Evolutionary conservation across 305 asterid species (phyloP).

Genomic region (Salvia sclarea): DNA sequence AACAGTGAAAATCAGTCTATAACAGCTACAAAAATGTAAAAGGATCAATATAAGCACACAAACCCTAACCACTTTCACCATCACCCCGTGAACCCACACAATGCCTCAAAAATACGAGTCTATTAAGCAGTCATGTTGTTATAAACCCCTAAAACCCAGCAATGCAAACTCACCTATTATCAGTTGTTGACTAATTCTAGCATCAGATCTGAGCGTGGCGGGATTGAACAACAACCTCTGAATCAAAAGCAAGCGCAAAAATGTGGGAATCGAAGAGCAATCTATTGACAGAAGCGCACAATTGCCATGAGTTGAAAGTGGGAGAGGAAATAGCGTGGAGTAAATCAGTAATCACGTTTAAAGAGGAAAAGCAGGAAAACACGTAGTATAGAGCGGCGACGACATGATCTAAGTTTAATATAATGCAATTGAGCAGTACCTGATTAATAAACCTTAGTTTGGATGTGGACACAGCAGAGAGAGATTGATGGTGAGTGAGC

Average conservation of each 20-base stretch:
- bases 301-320: constrained; percentile 24
- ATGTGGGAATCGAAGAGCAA: constrained; percentile 17
- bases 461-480: constrained; percentile 27
- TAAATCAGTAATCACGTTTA: constrained; percentile 21
- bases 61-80: constrained; percentile 38
- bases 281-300: constrained; percentile 25
- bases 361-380: constrained; percentile 24
- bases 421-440: constrained; percentile 30
- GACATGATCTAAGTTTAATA: constrained; percentile 31
- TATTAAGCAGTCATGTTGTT: constrained; percentile 12
- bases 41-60: constrained; percentile 9
- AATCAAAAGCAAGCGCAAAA: constrained; percentile 19
- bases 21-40: background rate
- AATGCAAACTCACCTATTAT: constrained; percentile 17
- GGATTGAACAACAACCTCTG: constrained; percentile 24
- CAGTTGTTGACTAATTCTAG: constrained; percentile 18
- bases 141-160: constrained; percentile 23
- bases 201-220: constrained; percentile 41
- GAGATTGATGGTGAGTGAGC: constrained; percentile 23
- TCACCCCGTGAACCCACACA: constrained; percentile 23
- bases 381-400: constrained; percentile 18
- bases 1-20: background rate
- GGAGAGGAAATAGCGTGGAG: constrained; percentile 11
- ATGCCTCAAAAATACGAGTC: constrained; percentile 10
- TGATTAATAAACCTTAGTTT: constrained; percentile 28